Percentiles rank a stretch among this genome's conserved stretches.
Evolutionary conservation across 495 filamentous ascomycete genomes (phyloP).

Genomic region (Aspergillus bertholletiae): DNA sequence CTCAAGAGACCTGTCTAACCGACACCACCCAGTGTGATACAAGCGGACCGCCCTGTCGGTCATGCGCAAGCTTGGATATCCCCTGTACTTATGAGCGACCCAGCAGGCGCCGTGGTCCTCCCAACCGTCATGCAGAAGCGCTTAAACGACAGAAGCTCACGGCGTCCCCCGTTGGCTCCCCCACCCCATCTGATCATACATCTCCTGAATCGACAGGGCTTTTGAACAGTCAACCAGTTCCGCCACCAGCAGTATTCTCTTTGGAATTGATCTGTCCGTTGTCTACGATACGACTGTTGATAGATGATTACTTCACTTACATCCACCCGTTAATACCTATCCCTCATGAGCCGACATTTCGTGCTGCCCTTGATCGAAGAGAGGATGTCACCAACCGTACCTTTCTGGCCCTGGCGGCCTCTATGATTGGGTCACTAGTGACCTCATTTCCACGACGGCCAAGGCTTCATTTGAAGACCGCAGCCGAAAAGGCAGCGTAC

Average conservation of each 20-base stretch:
- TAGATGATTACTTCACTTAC: constrained; percentile 89
- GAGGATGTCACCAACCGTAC: constrained; percentile 65
- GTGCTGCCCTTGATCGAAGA: constrained; percentile 62
- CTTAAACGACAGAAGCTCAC: constrained; percentile 66
- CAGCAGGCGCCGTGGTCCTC: constrained; percentile 77
- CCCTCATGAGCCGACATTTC: constrained; percentile 83
- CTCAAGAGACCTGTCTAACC: neutral
- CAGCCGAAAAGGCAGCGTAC: constrained; percentile 39
- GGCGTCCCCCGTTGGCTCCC: constrained; percentile 23
- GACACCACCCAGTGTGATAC: constrained; percentile 66
- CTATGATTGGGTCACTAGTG: constrained; percentile 74
- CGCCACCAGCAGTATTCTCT: constrained; percentile 31
- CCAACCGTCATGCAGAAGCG: constrained; percentile 80
- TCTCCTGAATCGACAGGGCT: constrained; percentile 21
- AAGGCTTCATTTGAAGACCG: constrained; percentile 62
- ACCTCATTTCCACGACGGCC: constrained; percentile 81
- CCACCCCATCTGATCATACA: constrained; percentile 22
- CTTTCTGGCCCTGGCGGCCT: constrained; percentile 74
- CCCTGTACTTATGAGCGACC: constrained; percentile 80
- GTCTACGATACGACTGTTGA: constrained; percentile 59
- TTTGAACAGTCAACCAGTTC: constrained; percentile 16
- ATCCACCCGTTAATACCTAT: constrained; percentile 84
- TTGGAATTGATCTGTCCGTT: constrained; percentile 75
- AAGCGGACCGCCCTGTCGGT: constrained; percentile 71
- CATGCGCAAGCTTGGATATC: constrained; percentile 73